phyloP scores from a whole-genome alignment of 257 asterid genomes.

The Avicennia marina region DNA sequence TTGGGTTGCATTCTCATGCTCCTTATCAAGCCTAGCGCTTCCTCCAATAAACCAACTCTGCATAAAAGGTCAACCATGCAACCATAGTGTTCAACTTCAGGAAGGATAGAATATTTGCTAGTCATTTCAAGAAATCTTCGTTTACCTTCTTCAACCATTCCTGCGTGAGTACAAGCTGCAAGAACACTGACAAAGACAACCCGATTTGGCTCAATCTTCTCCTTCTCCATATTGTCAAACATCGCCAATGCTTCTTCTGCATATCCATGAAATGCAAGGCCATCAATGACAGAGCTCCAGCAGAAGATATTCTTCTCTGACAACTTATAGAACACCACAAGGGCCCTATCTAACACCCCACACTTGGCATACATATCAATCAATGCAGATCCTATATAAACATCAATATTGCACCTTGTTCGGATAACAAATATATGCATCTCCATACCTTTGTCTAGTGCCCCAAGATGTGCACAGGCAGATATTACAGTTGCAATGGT shows the following conservation, averaged over 20 bases:
- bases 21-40: conserved; percentile 57
- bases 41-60: conserved; percentile 72
- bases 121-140: conserved; percentile 52
- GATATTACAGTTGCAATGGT: conserved; percentile 74
- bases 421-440: conserved; percentile 45
- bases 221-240: conserved; percentile 52
- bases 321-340: conserved; percentile 60
- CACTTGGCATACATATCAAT: conserved; percentile 86
- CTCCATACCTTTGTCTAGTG: conserved; percentile 59
- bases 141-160: conserved; percentile 67
- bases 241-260: conserved; percentile 52
- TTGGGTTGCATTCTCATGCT: conserved; percentile 72
- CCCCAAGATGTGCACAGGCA: conserved; percentile 89
- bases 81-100: conserved; percentile 74
- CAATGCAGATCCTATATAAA: conserved; percentile 65
- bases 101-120: conserved; percentile 33
- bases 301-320: conserved; percentile 61
- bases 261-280: conserved; percentile 69
- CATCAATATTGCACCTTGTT: conserved; percentile 40
- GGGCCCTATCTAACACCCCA: conserved; percentile 64
- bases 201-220: conserved; percentile 51
- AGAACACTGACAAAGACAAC: conserved; percentile 71
- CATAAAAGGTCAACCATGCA: conserved; percentile 79
- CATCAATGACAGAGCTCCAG: conserved; percentile 78
- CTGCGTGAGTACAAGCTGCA: conserved; percentile 76